phyloP scores from a whole-genome alignment of 2,329 filamentous ascomycete genomes.

The Hirsutella thompsonii region DNA sequence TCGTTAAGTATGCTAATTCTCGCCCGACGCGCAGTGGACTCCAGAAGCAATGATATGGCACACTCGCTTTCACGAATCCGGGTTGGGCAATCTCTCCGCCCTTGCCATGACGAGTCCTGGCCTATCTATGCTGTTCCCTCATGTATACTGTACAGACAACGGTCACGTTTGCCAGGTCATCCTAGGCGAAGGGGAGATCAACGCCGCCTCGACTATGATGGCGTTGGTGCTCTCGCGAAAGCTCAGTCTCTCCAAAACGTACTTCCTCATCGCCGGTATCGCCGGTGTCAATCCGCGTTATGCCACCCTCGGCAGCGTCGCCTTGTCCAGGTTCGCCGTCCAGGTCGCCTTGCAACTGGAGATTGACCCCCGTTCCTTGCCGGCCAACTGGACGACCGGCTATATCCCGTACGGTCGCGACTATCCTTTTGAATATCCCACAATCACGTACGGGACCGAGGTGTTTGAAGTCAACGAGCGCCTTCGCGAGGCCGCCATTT shows the following conservation, averaged over 20 bases:
- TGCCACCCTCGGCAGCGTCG: constrained; percentile 52
- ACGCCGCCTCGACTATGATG: constrained; percentile 54
- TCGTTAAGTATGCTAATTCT: no score
- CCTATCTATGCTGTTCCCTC: constrained; percentile 51
- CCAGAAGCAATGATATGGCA: constrained; percentile 53
- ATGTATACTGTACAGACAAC: constrained; percentile 49
- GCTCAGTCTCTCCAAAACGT: constrained; percentile 55
- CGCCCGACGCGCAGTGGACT: constrained; percentile 32
- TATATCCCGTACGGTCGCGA: constrained; percentile 53
- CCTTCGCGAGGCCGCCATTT: constrained; percentile 39
- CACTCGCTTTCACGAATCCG: constrained; percentile 28
- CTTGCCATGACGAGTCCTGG: constrained; percentile 47
- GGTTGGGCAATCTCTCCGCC: constrained; percentile 40
- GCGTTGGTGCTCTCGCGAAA: constrained; percentile 46
- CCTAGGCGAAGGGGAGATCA: constrained; percentile 60
- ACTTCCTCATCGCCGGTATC: constrained; percentile 62
- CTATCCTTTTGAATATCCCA: constrained; percentile 42
- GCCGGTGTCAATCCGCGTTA: constrained; percentile 60
- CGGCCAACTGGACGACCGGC: constrained; percentile 49
- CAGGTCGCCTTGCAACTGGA: constrained; percentile 69
- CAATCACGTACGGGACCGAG: constrained; percentile 51
- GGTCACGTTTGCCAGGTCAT: constrained; percentile 55
- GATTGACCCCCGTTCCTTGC: constrained; percentile 57
- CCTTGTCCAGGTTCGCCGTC: constrained; percentile 55
- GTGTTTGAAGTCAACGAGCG: constrained; percentile 53